Percentiles rank a stretch among this genome's conserved stretches.
These are phyloP conservation scores for Rubus idaeus DNA, from an alignment of 306 rosid species.

Conservation along the genomic window DNA sequence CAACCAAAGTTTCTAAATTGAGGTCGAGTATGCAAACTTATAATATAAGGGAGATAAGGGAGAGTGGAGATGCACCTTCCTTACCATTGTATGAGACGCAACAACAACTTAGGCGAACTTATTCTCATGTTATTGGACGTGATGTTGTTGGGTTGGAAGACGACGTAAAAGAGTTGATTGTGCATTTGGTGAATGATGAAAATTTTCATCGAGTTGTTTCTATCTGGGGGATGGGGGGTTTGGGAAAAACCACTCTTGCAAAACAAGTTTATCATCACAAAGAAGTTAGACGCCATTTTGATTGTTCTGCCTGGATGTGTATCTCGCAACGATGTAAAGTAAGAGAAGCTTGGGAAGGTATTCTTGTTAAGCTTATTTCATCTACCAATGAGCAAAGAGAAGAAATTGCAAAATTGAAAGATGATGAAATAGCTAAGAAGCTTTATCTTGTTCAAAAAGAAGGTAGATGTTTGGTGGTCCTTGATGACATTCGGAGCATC, in stretches of 20 bases:
- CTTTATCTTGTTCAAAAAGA: not conserved
- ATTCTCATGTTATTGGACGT: not conserved
- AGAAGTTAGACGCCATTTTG: not conserved
- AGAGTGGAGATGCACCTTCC: constrained; percentile 11
- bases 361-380: not conserved
- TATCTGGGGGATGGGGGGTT: constrained; percentile 18
- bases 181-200: not conserved
- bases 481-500: constrained; percentile 16
- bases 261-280: constrained; percentile 2
- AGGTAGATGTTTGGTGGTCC: constrained; percentile 5
- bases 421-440: not conserved
- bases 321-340: constrained; percentile 8
- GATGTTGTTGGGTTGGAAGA: constrained; percentile 6
- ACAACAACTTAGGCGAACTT: constrained; percentile 36
- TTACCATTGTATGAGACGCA: not conserved
- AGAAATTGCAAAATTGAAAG: not conserved
- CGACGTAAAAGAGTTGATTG: not conserved
- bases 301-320: constrained; percentile 10
- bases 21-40: constrained; percentile 27
- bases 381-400: constrained; percentile 22
- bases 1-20: constrained; percentile 30
- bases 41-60: constrained; percentile 28
- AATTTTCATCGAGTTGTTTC: not conserved
- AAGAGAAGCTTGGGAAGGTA: constrained; percentile 1
- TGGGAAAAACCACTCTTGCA: constrained; percentile 25